Evolutionary conservation across 2,329 filamentous ascomycete genomes (phyloP).

Genomic region (Hymenoscyphus salicellus): DNA sequence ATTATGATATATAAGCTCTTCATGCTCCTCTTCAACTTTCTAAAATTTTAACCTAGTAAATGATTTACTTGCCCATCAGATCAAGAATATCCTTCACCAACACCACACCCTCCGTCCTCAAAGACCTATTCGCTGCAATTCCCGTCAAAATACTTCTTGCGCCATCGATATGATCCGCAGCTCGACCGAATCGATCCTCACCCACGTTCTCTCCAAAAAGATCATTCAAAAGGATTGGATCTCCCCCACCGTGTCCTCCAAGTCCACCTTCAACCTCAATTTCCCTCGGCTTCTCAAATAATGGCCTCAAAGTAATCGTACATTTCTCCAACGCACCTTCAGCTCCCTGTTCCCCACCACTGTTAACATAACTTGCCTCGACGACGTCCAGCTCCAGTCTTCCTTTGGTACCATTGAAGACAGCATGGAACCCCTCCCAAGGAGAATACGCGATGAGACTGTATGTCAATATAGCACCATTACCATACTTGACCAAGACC

Average conservation of each 20-base stretch:
- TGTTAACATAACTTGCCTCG: conserved; percentile 60
- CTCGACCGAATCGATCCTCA: conserved; percentile 51
- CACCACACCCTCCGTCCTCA: conserved; percentile 55
- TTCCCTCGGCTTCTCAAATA: conserved; percentile 56
- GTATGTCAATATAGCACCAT: conserved; percentile 57
- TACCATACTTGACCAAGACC: conserved; percentile 55
- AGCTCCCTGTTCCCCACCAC: conserved; percentile 54
- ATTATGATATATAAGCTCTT: background rate
- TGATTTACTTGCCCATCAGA: conserved; percentile 4
- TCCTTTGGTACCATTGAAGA: conserved; percentile 57
- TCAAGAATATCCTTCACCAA: conserved; percentile 45
- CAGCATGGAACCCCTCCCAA: conserved; percentile 59
- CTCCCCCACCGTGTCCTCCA: conserved; percentile 60
- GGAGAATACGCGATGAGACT: conserved; percentile 59
- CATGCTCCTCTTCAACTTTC: no score
- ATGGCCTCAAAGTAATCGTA: conserved; percentile 48
- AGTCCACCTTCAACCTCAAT: conserved; percentile 50
- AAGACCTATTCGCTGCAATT: conserved; percentile 57
- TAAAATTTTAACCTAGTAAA: background rate
- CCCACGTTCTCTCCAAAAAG: conserved; percentile 51
- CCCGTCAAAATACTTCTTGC: conserved; percentile 58
- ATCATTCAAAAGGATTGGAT: conserved; percentile 55
- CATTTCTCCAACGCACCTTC: conserved; percentile 53
- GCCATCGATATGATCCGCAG: conserved; percentile 57
- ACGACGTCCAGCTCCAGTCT: conserved; percentile 60